phyloP scores from a whole-genome alignment of 345 rosid genomes.

The Citrus hindsii region DNA sequence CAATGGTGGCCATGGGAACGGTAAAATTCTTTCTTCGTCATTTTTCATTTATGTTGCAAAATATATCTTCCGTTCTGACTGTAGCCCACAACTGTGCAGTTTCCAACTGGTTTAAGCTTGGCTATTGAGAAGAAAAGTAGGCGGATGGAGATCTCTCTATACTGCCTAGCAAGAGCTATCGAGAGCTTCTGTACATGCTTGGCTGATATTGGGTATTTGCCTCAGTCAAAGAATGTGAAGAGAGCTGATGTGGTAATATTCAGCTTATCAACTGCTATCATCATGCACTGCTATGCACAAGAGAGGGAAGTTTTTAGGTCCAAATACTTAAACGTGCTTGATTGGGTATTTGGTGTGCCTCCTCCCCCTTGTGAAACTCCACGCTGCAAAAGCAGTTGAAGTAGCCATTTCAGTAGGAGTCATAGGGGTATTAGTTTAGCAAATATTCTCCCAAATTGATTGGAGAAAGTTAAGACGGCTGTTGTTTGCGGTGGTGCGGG shows the following conservation, averaged over 20 bases:
- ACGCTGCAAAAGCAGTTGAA: slow-evolving; percentile 26
- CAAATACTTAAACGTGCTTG: slow-evolving; percentile 86
- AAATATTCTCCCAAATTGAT: neutral
- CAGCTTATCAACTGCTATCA: slow-evolving; percentile 81
- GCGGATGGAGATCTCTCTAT: slow-evolving; percentile 89
- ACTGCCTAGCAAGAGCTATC: slow-evolving; percentile 90
- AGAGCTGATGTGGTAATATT: slow-evolving; percentile 84
- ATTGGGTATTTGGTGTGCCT: slow-evolving; percentile 96
- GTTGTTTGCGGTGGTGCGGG: neutral
- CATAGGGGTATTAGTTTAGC: neutral
- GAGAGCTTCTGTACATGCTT: slow-evolving; percentile 88
- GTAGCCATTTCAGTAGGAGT: neutral
- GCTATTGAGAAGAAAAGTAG: slow-evolving; percentile 94
- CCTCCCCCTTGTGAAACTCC: slow-evolving; percentile 58
- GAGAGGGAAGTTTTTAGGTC: slow-evolving; percentile 94
- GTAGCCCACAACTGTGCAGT: slow-evolving; percentile 37
- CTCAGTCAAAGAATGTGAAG: slow-evolving; percentile 46
- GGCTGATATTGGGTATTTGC: slow-evolving; percentile 64
- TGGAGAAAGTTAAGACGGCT: neutral
- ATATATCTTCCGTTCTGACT: neutral
- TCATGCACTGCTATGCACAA: slow-evolving; percentile 92
- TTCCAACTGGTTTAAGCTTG: slow-evolving; percentile 79
- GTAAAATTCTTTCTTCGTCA: slow-evolving; percentile 28
- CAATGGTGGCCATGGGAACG: slow-evolving; percentile 81
- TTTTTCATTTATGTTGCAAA: neutral